Conservation (phyloP, 208 protist species). For the Wallacemonas collosoma region DNA sequence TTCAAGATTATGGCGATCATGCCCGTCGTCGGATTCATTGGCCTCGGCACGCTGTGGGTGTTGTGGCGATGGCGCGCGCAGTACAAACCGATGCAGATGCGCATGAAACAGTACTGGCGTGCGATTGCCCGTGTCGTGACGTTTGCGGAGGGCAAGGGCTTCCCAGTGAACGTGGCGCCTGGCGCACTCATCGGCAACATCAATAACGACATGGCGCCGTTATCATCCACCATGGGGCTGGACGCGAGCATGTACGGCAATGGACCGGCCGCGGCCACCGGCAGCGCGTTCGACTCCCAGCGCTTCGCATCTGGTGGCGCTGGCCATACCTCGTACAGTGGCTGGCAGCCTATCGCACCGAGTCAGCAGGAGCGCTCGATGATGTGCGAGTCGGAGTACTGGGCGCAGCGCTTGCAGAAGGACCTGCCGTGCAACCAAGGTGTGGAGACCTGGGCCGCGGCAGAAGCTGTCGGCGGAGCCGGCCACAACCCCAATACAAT, state of each 20-base stretch:
- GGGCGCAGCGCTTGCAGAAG: background rate
- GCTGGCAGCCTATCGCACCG: conserved; percentile 6
- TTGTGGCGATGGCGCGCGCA: conserved; percentile 34
- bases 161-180: background rate
- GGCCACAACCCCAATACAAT: too few species aligned
- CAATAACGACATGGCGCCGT: background rate
- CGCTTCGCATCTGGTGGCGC: background rate
- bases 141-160: conserved; percentile 30
- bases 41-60: conserved; percentile 28
- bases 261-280: conserved; percentile 6
- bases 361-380: conserved; percentile 5
- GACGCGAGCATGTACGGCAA: background rate
- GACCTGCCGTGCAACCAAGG: background rate
- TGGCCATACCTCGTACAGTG: background rate
- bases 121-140: conserved; percentile 62
- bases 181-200: background rate
- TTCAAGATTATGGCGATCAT: conserved; percentile 82
- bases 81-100: conserved; percentile 42
- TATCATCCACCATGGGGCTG: background rate
- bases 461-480: background rate
- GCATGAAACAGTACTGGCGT: conserved; percentile 70
- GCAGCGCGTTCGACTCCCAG: conserved; percentile 10
- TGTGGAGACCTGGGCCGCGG: conserved; percentile 1
- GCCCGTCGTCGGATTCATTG: conserved; percentile 42
- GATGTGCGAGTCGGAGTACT: background rate